Conservation (phyloP, 495 filamentous ascomycete genomes). For the Xylaria scruposa region DNA sequence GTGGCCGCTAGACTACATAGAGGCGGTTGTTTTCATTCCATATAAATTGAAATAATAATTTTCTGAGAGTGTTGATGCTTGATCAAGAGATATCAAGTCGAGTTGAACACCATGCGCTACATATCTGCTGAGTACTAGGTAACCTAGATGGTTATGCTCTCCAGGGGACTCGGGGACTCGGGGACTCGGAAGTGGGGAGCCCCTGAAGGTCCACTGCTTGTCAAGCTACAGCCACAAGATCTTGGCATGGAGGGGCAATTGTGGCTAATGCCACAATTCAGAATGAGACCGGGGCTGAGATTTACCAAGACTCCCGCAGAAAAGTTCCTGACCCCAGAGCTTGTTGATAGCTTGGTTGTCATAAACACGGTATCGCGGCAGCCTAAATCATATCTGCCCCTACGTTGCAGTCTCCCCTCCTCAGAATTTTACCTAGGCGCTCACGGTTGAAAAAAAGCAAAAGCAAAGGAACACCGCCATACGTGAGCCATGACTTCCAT, state of each 20-base stretch:
- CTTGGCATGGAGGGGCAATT: constrained; percentile 26
- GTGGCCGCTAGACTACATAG: background rate
- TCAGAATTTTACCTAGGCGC: background rate
- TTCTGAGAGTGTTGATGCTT: background rate
- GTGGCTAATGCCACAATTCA: constrained; percentile 33
- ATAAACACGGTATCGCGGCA: constrained; percentile 33
- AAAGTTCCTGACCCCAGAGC: constrained; percentile 35
- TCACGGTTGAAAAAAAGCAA: background rate
- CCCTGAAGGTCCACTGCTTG: background rate
- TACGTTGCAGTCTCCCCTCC: background rate
- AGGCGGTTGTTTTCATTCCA: background rate
- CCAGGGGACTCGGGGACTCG: no score
- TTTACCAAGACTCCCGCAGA: constrained; percentile 39
- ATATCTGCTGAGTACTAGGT: background rate
- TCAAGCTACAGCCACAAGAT: constrained; percentile 23
- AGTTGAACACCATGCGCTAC: background rate
- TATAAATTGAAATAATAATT: background rate
- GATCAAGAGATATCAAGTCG: background rate
- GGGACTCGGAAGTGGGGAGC: background rate
- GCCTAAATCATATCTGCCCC: constrained; percentile 22
- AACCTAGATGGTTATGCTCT: no score
- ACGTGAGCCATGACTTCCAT: constrained; percentile 75
- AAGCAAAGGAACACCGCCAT: background rate
- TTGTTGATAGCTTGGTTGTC: constrained; percentile 30
- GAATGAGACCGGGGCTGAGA: constrained; percentile 26